Percentiles rank a stretch among this genome's conserved stretches.
Conservation (phyloP, 257 asterid species). For the Striga asiatica region DNA sequence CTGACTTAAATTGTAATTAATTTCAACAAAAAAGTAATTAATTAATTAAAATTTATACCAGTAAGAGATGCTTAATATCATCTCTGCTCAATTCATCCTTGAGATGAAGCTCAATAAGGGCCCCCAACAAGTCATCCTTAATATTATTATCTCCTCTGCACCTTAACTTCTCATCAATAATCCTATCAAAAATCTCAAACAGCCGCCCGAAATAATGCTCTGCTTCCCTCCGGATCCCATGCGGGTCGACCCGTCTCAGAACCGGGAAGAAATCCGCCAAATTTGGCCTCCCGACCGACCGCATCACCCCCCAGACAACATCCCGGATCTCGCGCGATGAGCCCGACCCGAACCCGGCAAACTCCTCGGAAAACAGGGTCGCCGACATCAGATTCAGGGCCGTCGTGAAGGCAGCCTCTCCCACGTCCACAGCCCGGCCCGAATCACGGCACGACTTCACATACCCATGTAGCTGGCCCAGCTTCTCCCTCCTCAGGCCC, state of each 20-base stretch:
- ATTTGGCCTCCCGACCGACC: constrained; percentile 1
- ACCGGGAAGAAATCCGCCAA: constrained; percentile 12
- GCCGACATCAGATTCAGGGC: constrained; percentile 21
- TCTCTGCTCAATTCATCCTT: constrained; percentile 12
- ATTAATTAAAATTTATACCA: not conserved
- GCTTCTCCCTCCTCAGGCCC: constrained; percentile 22
- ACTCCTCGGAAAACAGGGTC: constrained; percentile 16
- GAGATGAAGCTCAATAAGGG: constrained; percentile 19
- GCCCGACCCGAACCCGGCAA: constrained; percentile 2
- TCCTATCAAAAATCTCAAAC: constrained; percentile 9
- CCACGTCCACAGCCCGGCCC: constrained; percentile 15
- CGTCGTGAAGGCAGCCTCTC: constrained; percentile 21
- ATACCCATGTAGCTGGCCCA: constrained; percentile 13
- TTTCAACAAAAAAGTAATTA: not conserved
- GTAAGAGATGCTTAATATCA: constrained; percentile 3
- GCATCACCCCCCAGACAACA: constrained; percentile 6
- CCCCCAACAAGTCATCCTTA: constrained; percentile 20
- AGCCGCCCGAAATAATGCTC: constrained; percentile 5
- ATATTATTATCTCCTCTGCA: not conserved
- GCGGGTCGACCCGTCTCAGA: constrained; percentile 13
- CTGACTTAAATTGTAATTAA: not conserved
- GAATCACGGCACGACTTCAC: constrained; percentile 9
- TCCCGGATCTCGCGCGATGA: constrained; percentile 20
- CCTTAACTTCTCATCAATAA: constrained; percentile 15
- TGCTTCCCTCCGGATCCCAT: constrained; percentile 11